Evolutionary conservation across 176 grass and related monocot genomes (phyloP), one percentile per base, ranked within the genome.

Genomic region (Oryza rufipogon): DNA sequence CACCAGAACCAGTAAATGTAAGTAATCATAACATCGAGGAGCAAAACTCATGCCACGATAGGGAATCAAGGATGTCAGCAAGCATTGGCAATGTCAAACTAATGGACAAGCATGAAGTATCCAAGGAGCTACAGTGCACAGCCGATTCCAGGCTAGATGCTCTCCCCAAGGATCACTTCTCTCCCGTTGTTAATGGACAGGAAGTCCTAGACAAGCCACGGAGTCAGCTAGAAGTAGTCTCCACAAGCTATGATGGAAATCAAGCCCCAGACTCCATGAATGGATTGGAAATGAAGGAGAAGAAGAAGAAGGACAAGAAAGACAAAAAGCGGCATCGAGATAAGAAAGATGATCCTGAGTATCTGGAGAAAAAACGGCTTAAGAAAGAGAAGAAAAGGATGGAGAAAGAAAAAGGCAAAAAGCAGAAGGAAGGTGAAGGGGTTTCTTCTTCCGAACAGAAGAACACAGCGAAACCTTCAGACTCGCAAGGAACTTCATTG

Each of bases 311-410:
- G 33, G 89, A 94, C 19, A 91, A 94, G 80, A 97, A 91, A 71
- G 90, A 97, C n/a, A 91, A 88, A 65, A 99, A 94, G 79, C 75
- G 93, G 12, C 92, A 81, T 66, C 83, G 88, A 71, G 84, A 92
- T 44, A 93, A 92, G 80, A 93, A 93, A 88, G 93, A 92, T 75
- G 93, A 94, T 69, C 89, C 93, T 0, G 89, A 94, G 73, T 98
- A 98, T 90, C 51, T 92, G 75, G 96, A 90, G 74, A 90, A 89
- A 81, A 99, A 92, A 52, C 80, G 93, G 12, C 75, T 96, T 23
- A 99, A 94, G 81, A 99, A 92, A 66, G 96, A 95, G 84, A 98
- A 90, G 86, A 99, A 89, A 72, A 83, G 61, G 75, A 80, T 90
- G 91, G 96, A 98, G 80, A 95, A 95, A 86, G 96, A 98, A 48